Evolutionary conservation across 1,284 basidiomycete species (phyloP), one percentile per base, ranked within the genome.

Genomic region (Apiotrichum mycotoxinovorans): DNA sequence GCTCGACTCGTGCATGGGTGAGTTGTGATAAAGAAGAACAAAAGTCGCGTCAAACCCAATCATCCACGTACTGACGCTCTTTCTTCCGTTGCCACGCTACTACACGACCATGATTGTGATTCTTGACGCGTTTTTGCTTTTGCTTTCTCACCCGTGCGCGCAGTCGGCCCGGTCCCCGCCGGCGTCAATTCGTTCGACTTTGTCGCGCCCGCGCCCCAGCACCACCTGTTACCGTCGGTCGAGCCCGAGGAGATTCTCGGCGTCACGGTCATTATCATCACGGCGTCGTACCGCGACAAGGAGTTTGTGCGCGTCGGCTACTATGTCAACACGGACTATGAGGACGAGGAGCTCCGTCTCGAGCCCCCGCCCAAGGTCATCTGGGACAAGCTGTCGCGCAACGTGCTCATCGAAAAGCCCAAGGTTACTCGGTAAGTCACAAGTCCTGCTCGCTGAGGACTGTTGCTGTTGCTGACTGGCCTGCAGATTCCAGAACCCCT

Each of bases 221-320:
- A 69, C 82, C 93, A 64, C 91, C 92, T n/a, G 88, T 89, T 51
- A 85, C 89, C 52, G 89, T 76, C 76, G 0, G 60, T 70, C 46
- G 68, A 71, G 58, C 66, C 74, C 34, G 93, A 95, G 53, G 83
- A 84, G 45, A 78, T 85, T 46, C 80, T 83, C 23, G 80, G 80
- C 57, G 83, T 98, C 72, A 93, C 94, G 1, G 96, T 96, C 23
- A 96, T 93, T 77, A 87, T 99, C 68, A 85, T 99, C 27, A 89
- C 98, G 66, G 85, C 85, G 18, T 83, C 98, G 30, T 89, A 91
- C 51, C 87, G 95, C 71, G 86, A 93, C 75, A 92, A 96, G 70
- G 95, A 98, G 76, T 99, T 99, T 76, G 95, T 99, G 38, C 85
- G 95, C 41, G 94, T 99, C 22, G 95, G 96, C 7, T 98, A 99